Evolutionary conservation across 768 basidiomycete species (phyloP), one percentile per base, ranked within the genome.

Genomic region (Fomitopsis serialis): DNA sequence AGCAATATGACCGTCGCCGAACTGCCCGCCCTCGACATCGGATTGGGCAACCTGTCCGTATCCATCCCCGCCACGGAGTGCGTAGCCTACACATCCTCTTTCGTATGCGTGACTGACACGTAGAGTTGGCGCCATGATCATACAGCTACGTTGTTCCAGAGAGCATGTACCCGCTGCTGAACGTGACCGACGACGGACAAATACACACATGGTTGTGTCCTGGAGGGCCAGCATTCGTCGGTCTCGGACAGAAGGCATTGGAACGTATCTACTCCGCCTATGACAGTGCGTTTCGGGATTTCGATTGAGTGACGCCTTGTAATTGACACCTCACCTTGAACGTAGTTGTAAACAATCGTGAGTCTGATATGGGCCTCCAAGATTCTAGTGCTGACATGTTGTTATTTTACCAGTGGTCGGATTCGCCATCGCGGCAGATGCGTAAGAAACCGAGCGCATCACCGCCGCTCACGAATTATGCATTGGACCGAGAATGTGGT

Each of bases 211-310:
- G 37, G 37, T 3, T 54, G 15, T 24, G 15, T 4, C 32, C 36
- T 15, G 42, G 17, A 10, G 54, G 54, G 6, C 42, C 29, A n/a
- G 11, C 25, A 21, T 19, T 21, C 13, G 22, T 35, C 13, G 37
- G 13, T 10, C 25, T 54, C n/a, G 54, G 54, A 2, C 48, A 54
- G 34, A 50, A 42, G 32, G 49, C 35, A 22, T 27, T 54, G 19
- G 48, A 54, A 29, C 24, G 23, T 42, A 29, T 48, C 7, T 54
- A 54, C 48, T 43, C 54, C 4, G 48, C 42, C 2, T 54, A 54
- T 45, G 54, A 54, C 43, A 21, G 48, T 49, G 21, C 32, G 48
- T 49, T 7, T 32, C 29, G 29, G 6, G 11, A 6, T 32, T 11
- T 32, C 11, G 29, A n/a, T n/a, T n/a, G n/a, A n/a, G n/a, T n/a